Percentiles rank a stretch among this genome's conserved stretches.
phyloP scores from a whole-genome alignment of 2,329 filamentous ascomycete species.

The Hymenoscyphus fraxineus region DNA sequence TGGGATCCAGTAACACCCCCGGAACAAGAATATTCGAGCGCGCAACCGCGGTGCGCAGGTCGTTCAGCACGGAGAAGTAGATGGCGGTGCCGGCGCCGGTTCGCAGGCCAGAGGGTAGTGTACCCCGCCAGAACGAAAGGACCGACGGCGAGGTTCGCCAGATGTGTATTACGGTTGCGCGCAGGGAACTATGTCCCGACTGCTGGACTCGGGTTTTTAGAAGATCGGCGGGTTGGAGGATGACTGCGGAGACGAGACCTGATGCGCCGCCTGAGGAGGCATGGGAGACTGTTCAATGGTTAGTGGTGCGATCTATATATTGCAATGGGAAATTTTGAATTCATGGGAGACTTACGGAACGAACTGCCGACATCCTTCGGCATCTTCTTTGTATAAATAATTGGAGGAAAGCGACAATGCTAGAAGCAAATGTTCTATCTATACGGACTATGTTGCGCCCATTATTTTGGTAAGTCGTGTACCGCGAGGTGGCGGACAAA shows the following conservation, averaged over 20 bases:
- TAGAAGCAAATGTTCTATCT: background rate
- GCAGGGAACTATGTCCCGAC: slow-evolving; percentile 66
- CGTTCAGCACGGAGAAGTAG: slow-evolving; percentile 88
- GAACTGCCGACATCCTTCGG: slow-evolving; percentile 48
- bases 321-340: background rate
- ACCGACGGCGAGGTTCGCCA: slow-evolving; percentile 59
- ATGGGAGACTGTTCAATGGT: slow-evolving; percentile 61
- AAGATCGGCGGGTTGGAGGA: slow-evolving; percentile 91
- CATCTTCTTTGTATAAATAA: slow-evolving; percentile 36
- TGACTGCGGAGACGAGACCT: slow-evolving; percentile 80
- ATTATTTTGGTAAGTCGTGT: background rate
- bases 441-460: background rate
- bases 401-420: slow-evolving; percentile 24
- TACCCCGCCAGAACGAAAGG: slow-evolving; percentile 83
- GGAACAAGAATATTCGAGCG: slow-evolving; percentile 40
- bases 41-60: slow-evolving; percentile 67
- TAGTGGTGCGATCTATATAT: slow-evolving; percentile 4
- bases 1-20: slow-evolving; percentile 28
- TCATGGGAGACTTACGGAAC: slow-evolving; percentile 39
- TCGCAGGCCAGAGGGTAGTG: slow-evolving; percentile 84
- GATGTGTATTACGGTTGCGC: slow-evolving; percentile 66
- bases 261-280: slow-evolving; percentile 85
- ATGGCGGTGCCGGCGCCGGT: slow-evolving; percentile 91
- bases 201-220: slow-evolving; percentile 96
- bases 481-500: background rate